Percentiles rank a stretch among this genome's conserved stretches.
These are phyloP conservation scores for Kwoniella shivajii DNA, from an alignment of 1,284 basidiomycete species.

Conservation along the genomic window DNA sequence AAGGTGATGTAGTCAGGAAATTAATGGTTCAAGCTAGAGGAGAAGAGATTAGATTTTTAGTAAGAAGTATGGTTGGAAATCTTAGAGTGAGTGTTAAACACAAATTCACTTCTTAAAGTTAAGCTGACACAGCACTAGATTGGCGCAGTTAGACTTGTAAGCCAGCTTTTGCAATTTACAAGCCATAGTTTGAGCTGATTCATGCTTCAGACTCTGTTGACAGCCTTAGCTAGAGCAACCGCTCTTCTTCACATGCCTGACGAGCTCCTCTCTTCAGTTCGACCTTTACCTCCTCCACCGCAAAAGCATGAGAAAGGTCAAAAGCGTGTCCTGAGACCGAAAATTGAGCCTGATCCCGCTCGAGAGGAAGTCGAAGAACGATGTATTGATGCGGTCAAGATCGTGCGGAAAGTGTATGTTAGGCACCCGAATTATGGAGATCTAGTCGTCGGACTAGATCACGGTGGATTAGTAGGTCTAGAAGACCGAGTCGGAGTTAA, in stretches of 20 bases:
- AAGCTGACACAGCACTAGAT: slow-evolving; percentile 59
- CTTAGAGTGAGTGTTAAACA: slow-evolving; percentile 63
- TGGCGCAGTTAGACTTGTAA: slow-evolving; percentile 74
- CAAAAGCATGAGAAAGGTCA: slow-evolving; percentile 39
- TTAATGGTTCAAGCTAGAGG: slow-evolving; percentile 80
- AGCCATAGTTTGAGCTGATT: slow-evolving; percentile 1
- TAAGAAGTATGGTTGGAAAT: slow-evolving; percentile 77
- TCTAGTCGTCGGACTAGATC: slow-evolving; percentile 69
- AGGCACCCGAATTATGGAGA: slow-evolving; percentile 86
- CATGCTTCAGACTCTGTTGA: slow-evolving; percentile 65
- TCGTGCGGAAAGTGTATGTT: slow-evolving; percentile 76
- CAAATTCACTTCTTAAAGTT: not conserved
- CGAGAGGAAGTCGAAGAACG: slow-evolving; percentile 58
- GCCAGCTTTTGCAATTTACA: slow-evolving; percentile 1
- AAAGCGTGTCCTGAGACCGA: slow-evolving; percentile 56
- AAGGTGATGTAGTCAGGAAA: slow-evolving; percentile 77
- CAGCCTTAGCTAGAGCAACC: slow-evolving; percentile 78
- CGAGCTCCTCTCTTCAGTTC: slow-evolving; percentile 54
- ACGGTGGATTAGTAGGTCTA: slow-evolving; percentile 65
- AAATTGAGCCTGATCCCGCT: slow-evolving; percentile 54
- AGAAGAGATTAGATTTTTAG: slow-evolving; percentile 83
- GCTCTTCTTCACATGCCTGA: slow-evolving; percentile 60
- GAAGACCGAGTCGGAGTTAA: slow-evolving; percentile 69
- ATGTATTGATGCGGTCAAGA: slow-evolving; percentile 63
- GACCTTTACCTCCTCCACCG: slow-evolving; percentile 46